Percentiles rank a stretch among this genome's conserved stretches.
phyloP scores from a whole-genome alignment of 441 rosid genomes.

The Raphanus hybrid region DNA sequence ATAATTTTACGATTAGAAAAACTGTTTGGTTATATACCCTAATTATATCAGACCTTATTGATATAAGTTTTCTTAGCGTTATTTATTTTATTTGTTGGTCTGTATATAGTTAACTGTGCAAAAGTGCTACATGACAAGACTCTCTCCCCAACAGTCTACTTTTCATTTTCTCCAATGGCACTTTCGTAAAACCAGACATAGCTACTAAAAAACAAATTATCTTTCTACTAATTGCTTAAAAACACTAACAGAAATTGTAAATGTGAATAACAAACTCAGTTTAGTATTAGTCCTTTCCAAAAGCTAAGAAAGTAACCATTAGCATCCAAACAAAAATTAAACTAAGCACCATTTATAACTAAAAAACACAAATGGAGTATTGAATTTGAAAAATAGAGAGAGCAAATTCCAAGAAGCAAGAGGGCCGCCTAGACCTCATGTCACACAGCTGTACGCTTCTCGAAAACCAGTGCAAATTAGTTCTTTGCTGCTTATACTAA shows the following conservation, averaged over 20 bases:
- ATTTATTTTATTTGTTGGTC: background rate
- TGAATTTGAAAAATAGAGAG: background rate
- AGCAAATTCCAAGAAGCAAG: constrained; percentile 41
- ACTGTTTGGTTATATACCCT: background rate
- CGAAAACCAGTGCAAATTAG: constrained; percentile 33
- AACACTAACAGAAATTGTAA: background rate
- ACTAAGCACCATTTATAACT: background rate
- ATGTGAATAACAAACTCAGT: constrained; percentile 3
- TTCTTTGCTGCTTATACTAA: constrained; percentile 13
- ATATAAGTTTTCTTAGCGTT: background rate
- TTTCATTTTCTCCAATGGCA: constrained; percentile 51
- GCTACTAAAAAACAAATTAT: background rate
- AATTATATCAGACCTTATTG: background rate
- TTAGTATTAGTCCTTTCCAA: background rate
- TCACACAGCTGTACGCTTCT: constrained; percentile 39
- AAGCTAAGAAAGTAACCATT: constrained; percentile 1
- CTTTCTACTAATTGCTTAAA: constrained; percentile 3
- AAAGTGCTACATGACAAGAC: constrained; percentile 77
- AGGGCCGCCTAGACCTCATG: constrained; percentile 30
- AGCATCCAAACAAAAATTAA: background rate
- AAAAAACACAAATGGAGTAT: constrained; percentile 4
- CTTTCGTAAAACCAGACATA: constrained; percentile 32
- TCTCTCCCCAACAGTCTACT: constrained; percentile 49
- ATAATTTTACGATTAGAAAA: background rate
- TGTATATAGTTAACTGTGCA: constrained; percentile 29